phyloP scores from a whole-genome alignment of 2,329 filamentous ascomycete genomes.

The Atkinsonella texensis region DNA sequence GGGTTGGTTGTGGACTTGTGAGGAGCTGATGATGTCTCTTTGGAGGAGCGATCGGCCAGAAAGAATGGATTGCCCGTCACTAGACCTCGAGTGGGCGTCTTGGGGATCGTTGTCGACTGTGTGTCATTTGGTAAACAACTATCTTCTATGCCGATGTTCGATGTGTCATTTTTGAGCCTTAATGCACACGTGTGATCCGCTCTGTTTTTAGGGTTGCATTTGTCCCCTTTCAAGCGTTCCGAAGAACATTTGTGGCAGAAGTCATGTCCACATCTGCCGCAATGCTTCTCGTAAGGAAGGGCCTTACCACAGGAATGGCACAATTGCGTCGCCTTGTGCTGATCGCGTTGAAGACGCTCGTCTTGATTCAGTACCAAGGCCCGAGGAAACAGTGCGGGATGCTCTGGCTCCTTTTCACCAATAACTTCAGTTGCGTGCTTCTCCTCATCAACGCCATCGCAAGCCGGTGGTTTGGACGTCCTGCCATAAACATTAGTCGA shows the following conservation, averaged over 20 bases:
- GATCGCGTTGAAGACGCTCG: conserved; percentile 9
- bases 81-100: conserved; percentile 4
- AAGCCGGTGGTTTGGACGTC: background rate
- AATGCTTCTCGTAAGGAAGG: conserved; percentile 26
- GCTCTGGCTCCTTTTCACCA: conserved; percentile 23
- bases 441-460: background rate
- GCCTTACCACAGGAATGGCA: conserved; percentile 39
- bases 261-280: conserved; percentile 37
- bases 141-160: too few species aligned
- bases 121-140: too few species aligned
- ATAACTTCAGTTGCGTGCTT: conserved; percentile 19
- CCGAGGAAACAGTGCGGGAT: conserved; percentile 18
- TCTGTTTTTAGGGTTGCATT: background rate
- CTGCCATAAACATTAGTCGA: conserved; percentile 1
- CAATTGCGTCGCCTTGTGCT: conserved; percentile 20
- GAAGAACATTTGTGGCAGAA: conserved; percentile 35
- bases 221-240: conserved; percentile 14
- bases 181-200: background rate
- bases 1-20: conserved; percentile 11
- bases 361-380: conserved; percentile 32
- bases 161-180: too few species aligned
- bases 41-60: conserved; percentile 16
- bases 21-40: conserved; percentile 12
- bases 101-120: background rate
- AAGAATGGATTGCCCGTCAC: conserved; percentile 22